These are phyloP conservation scores for Xerocomus spinulosus DNA, from an alignment of 768 basidiomycete genomes.

Conservation along the genomic window DNA sequence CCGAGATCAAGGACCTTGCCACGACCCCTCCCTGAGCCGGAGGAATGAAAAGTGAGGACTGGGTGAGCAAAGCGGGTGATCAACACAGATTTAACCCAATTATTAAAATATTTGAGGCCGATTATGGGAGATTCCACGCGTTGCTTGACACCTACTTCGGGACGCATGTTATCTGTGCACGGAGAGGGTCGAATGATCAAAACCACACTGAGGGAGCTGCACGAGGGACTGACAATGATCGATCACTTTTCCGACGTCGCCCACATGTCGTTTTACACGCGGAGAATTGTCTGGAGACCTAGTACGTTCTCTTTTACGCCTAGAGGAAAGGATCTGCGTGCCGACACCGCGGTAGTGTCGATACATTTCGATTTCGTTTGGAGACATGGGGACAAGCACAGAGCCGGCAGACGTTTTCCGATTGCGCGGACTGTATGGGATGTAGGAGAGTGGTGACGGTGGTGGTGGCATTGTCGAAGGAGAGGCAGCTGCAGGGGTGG, in stretches of 20 bases:
- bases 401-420: slow-evolving; percentile 58
- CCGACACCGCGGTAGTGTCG: slow-evolving; percentile 55
- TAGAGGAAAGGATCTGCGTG: slow-evolving; percentile 43
- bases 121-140: slow-evolving; percentile 91
- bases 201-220: background rate
- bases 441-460: slow-evolving; percentile 25
- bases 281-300: slow-evolving; percentile 37
- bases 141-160: slow-evolving; percentile 82
- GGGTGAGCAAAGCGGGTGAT: slow-evolving; percentile 87
- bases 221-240: slow-evolving; percentile 63
- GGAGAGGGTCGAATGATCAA: slow-evolving; percentile 4
- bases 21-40: slow-evolving; percentile 26
- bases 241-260: slow-evolving; percentile 72
- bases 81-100: slow-evolving; percentile 98
- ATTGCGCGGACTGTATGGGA: slow-evolving; percentile 63
- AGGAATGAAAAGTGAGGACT: slow-evolving; percentile 42
- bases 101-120: slow-evolving; percentile 96
- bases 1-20: slow-evolving; percentile 95
- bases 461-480: slow-evolving; percentile 32
- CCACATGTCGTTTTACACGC: slow-evolving; percentile 48
- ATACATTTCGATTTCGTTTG: slow-evolving; percentile 56
- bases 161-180: slow-evolving; percentile 79
- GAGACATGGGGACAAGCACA: slow-evolving; percentile 62
- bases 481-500: slow-evolving; percentile 27
- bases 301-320: slow-evolving; percentile 48